Evolutionary conservation across 176 grass and related monocot species (phyloP).

Genomic region (Melocanna baccifera): DNA sequence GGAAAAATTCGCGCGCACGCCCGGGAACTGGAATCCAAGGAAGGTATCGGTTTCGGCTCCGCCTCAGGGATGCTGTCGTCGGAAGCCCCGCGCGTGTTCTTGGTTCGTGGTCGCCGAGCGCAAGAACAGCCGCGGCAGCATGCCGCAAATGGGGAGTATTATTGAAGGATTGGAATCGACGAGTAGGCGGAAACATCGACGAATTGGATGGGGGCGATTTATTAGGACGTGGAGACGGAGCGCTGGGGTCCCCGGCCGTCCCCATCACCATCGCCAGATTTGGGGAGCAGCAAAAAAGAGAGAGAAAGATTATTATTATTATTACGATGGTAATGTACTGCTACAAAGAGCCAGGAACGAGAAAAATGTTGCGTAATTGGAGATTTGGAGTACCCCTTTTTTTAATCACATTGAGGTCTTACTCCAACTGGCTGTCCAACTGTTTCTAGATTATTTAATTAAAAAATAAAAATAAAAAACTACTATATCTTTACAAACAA

Average conservation of each 20-base stretch:
- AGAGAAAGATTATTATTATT: too few relatives aligned
- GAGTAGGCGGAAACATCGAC: conserved; percentile 10
- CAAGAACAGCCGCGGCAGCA: conserved; percentile 36
- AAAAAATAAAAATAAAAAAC: too few relatives aligned
- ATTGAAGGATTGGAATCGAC: conserved; percentile 35
- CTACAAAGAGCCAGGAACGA: not conserved
- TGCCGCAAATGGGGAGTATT: conserved; percentile 20
- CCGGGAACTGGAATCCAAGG: conserved; percentile 23
- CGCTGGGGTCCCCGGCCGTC: conserved; percentile 23
- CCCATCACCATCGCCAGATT: conserved; percentile 50
- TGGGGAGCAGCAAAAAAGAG: conserved; percentile 24
- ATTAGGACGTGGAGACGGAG: conserved; percentile 38
- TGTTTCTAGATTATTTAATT: too few relatives aligned
- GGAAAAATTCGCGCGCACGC: conserved; percentile 19
- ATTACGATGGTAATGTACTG: not conserved
- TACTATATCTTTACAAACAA: too few relatives aligned
- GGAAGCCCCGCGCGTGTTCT: conserved; percentile 24
- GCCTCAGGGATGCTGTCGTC: conserved; percentile 25
- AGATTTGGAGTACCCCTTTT: not conserved
- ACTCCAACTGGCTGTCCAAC: too few relatives aligned
- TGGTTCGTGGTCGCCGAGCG: conserved; percentile 29
- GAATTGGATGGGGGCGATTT: conserved; percentile 36
- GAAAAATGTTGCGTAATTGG: not conserved
- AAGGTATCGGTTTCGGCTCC: not conserved
- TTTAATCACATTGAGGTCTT: not conserved